These are phyloP conservation scores for Neocatenulostroma microsporum DNA, from an alignment of 2,329 filamentous ascomycete species.

Conservation along the genomic window DNA sequence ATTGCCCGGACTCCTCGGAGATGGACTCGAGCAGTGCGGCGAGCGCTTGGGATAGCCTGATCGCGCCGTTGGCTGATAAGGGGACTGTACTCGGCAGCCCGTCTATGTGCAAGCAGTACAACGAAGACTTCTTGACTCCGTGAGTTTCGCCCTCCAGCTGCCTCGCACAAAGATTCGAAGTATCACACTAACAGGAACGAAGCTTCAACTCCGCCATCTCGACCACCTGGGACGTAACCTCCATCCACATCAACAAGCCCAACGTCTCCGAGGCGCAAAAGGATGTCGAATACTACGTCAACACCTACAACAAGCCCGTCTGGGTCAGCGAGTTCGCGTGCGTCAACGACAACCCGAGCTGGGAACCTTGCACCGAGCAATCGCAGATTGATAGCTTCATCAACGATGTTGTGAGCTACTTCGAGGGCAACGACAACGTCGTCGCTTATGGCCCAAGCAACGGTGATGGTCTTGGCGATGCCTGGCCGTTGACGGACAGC, in stretches of 20 bases:
- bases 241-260: slow-evolving; percentile 25
- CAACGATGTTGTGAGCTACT: slow-evolving; percentile 18
- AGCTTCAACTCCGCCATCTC: slow-evolving; percentile 15
- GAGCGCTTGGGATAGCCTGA: slow-evolving; percentile 17
- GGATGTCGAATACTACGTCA: slow-evolving; percentile 22
- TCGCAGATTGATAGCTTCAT: slow-evolving; percentile 19
- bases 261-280: slow-evolving; percentile 16
- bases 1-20: slow-evolving; percentile 16
- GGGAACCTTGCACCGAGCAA: slow-evolving; percentile 16
- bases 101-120: slow-evolving; percentile 22
- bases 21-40: slow-evolving; percentile 17
- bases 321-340: slow-evolving; percentile 25
- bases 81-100: slow-evolving; percentile 24
- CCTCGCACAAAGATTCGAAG: too few relatives aligned
- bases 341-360: slow-evolving; percentile 16
- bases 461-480: slow-evolving; percentile 18
- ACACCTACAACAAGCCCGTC: slow-evolving; percentile 21
- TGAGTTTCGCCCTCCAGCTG: too few relatives aligned
- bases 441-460: slow-evolving; percentile 24
- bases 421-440: slow-evolving; percentile 17
- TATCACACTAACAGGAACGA: too few relatives aligned
- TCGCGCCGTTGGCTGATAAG: slow-evolving; percentile 18
- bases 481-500: slow-evolving; percentile 16
- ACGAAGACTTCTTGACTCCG: slow-evolving; percentile 22
- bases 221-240: slow-evolving; percentile 21